Conservation (phyloP, 2,329 filamentous ascomycete genomes). For the Coniochaeta sp. region DNA sequence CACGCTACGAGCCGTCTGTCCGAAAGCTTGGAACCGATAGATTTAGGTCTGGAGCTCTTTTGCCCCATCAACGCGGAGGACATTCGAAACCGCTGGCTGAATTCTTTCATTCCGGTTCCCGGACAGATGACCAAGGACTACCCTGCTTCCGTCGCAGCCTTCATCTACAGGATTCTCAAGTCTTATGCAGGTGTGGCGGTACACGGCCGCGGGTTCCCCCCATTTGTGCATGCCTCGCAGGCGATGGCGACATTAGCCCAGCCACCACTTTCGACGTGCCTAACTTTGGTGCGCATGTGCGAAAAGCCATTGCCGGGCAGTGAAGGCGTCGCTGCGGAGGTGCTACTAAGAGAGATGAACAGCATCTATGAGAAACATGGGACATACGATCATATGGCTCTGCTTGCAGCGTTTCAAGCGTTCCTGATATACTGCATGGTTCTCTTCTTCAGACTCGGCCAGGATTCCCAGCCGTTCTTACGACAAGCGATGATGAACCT, state of each 20-base stretch:
- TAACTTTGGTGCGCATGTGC: slow-evolving; percentile 32
- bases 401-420: slow-evolving; percentile 41
- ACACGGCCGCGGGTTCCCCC: slow-evolving; percentile 28
- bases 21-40: slow-evolving; percentile 21
- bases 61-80: slow-evolving; percentile 38
- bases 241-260: slow-evolving; percentile 12
- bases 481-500: slow-evolving; percentile 39
- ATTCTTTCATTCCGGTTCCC: slow-evolving; percentile 34
- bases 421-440: slow-evolving; percentile 45
- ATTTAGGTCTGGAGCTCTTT: slow-evolving; percentile 22
- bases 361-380: slow-evolving; percentile 21
- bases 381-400: slow-evolving; percentile 18
- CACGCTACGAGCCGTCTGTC: background rate
- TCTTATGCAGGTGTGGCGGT: slow-evolving; percentile 31
- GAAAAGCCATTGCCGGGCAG: slow-evolving; percentile 25
- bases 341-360: slow-evolving; percentile 17
- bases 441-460: slow-evolving; percentile 31
- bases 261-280: slow-evolving; percentile 29
- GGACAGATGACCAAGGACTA: slow-evolving; percentile 35
- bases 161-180: slow-evolving; percentile 33
- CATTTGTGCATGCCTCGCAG: slow-evolving; percentile 36
- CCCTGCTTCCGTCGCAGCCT: slow-evolving; percentile 24
- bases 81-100: slow-evolving; percentile 41
- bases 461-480: slow-evolving; percentile 20
- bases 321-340: slow-evolving; percentile 18